Conservation (phyloP, 176 grass and related monocot species). For the Panicum miliaceum region DNA sequence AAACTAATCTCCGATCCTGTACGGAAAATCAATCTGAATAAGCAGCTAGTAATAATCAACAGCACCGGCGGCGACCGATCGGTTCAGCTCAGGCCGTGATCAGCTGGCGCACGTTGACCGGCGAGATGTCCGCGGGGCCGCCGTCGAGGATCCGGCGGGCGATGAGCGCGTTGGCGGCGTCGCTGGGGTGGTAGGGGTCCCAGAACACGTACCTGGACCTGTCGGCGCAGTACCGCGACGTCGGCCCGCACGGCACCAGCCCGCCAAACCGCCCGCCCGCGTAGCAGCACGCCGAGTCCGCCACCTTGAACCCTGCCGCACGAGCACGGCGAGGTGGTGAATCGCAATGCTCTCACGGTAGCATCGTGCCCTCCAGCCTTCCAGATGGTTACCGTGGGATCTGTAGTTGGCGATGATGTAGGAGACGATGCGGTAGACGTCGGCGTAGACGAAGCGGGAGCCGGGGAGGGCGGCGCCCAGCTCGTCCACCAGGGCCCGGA, state of each 20-base stretch:
- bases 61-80: background rate
- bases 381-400: constrained; percentile 46
- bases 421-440: constrained; percentile 70
- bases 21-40: background rate
- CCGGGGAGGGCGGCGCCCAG: constrained; percentile 57
- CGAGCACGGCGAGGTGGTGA: background rate
- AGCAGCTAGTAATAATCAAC: background rate
- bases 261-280: constrained; percentile 64
- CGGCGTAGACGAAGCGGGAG: constrained; percentile 71
- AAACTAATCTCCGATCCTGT: background rate
- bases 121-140: constrained; percentile 51
- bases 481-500: constrained; percentile 56
- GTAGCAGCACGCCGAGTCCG: constrained; percentile 79
- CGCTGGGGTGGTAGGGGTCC: constrained; percentile 82
- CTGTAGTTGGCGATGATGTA: constrained; percentile 71
- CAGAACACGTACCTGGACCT: constrained; percentile 92
- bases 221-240: constrained; percentile 56
- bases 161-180: constrained; percentile 71
- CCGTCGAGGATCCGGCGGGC: constrained; percentile 70
- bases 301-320: constrained; percentile 64
- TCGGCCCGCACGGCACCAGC: constrained; percentile 69
- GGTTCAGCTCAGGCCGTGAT: background rate
- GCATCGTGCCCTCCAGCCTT: background rate
- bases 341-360: background rate
- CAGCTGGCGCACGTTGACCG: constrained; percentile 68